Evolutionary conservation across 116 monocot genomes (phyloP).

Genomic region (Dioscorea cayenensis): DNA sequence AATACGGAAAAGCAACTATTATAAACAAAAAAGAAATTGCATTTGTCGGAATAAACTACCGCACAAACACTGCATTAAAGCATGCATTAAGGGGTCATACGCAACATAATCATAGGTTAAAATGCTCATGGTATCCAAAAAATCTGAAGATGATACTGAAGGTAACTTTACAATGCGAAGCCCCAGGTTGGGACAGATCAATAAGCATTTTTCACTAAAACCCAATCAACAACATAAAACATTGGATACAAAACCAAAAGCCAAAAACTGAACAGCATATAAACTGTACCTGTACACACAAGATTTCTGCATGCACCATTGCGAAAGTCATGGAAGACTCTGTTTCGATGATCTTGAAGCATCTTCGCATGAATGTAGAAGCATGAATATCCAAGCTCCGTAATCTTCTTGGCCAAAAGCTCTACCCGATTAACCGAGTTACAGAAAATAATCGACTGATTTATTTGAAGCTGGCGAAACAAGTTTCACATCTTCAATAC

Average conservation of each 20-base stretch:
- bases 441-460: slow-evolving; percentile 95
- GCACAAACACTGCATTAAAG: no score
- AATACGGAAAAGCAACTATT: no score
- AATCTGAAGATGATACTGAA: no score
- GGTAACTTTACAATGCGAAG: no score
- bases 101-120: no score
- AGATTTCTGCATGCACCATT: slow-evolving; percentile 98
- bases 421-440: slow-evolving; percentile 98
- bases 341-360: slow-evolving; percentile 88
- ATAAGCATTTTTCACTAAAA: neutral
- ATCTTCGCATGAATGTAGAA: slow-evolving; percentile 99
- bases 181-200: no score
- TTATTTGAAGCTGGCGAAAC: slow-evolving; percentile 78
- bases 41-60: no score
- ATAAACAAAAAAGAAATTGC: no score
- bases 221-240: neutral
- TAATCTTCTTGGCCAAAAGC: slow-evolving; percentile 92
- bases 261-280: neutral
- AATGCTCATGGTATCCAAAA: no score
- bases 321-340: slow-evolving; percentile 94
- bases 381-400: slow-evolving; percentile 97
- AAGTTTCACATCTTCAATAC: neutral
- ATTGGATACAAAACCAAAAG: neutral
- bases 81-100: no score
- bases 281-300: slow-evolving; percentile 75